A percentile compares a stretch with the other conserved stretches of the same genome.
phyloP scores from a whole-genome alignment of 2,329 filamentous ascomycete genomes.

The Clonostachys chloroleuca region DNA sequence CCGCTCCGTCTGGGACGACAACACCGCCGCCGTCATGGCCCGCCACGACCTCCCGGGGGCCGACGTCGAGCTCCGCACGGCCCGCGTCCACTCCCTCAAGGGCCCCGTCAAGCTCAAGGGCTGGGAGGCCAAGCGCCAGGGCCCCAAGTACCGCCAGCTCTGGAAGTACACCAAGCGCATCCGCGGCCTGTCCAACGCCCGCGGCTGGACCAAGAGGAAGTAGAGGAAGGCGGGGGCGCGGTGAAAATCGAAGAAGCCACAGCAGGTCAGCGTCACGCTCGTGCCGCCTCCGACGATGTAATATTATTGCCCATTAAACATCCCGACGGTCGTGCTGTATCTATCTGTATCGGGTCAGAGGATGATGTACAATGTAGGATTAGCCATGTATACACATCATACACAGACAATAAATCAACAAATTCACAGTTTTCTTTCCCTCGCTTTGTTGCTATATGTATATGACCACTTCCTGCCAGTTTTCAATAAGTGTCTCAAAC shows the following conservation, averaged over 20 bases:
- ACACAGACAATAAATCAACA: no score
- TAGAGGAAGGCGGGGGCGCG: conserved; percentile 7
- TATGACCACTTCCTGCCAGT: no score
- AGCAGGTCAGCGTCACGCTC: no score
- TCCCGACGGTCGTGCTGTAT: no score
- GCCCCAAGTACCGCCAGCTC: conserved; percentile 59
- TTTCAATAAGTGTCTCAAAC: no score
- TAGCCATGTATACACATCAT: no score
- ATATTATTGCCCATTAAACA: no score
- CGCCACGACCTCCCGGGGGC: conserved; percentile 69
- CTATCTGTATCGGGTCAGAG: no score
- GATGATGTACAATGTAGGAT: no score
- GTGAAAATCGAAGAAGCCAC: background rate
- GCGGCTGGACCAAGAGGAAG: conserved; percentile 34
- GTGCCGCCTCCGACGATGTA: no score
- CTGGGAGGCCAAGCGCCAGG: conserved; percentile 63
- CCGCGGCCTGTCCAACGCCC: conserved; percentile 34
- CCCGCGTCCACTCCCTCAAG: conserved; percentile 68
- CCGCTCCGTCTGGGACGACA: conserved; percentile 84
- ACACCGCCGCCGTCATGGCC: conserved; percentile 82
- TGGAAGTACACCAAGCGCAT: conserved; percentile 64
- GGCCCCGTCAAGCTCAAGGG: conserved; percentile 54
- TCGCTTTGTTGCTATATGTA: no score
- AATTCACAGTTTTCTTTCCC: no score
- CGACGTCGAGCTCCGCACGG: conserved; percentile 80